phyloP scores from a whole-genome alignment of 306 rosid genomes.

The Adenanthera pavonina region DNA sequence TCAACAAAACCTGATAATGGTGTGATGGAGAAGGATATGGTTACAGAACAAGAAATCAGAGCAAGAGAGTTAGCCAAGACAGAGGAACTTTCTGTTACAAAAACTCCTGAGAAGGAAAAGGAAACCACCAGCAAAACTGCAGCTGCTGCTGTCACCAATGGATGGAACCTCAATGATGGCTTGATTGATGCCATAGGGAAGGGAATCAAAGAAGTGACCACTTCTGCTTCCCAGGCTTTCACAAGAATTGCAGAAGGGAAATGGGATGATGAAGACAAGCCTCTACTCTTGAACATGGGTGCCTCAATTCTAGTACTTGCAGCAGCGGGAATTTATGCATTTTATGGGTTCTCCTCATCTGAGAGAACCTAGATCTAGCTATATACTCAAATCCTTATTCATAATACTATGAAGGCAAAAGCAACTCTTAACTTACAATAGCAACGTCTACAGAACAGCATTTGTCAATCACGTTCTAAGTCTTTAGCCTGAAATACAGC shows the following conservation, averaged over 20 bases:
- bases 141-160: background rate
- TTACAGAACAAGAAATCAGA: background rate
- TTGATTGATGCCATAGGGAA: background rate
- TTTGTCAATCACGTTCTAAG: background rate
- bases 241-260: slow-evolving; percentile 35
- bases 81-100: background rate
- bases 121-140: slow-evolving; percentile 3
- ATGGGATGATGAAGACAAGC: slow-evolving; percentile 51
- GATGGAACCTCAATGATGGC: slow-evolving; percentile 29
- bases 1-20: slow-evolving; percentile 27
- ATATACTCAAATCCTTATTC: background rate
- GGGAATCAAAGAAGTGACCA: slow-evolving; percentile 34
- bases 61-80: background rate
- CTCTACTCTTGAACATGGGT: slow-evolving; percentile 48
- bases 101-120: slow-evolving; percentile 34
- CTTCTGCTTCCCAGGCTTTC: slow-evolving; percentile 40
- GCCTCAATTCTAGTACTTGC: slow-evolving; percentile 60
- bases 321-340: slow-evolving; percentile 56
- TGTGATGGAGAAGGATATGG: slow-evolving; percentile 15
- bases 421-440: background rate
- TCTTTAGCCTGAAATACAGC: background rate
- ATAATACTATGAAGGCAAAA: background rate
- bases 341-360: slow-evolving; percentile 43
- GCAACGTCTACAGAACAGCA: background rate
- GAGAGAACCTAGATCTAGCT: slow-evolving; percentile 30